These are phyloP conservation scores for Talaromyces piceae DNA, from an alignment of 2,329 filamentous ascomycete genomes.

Conservation along the genomic window DNA sequence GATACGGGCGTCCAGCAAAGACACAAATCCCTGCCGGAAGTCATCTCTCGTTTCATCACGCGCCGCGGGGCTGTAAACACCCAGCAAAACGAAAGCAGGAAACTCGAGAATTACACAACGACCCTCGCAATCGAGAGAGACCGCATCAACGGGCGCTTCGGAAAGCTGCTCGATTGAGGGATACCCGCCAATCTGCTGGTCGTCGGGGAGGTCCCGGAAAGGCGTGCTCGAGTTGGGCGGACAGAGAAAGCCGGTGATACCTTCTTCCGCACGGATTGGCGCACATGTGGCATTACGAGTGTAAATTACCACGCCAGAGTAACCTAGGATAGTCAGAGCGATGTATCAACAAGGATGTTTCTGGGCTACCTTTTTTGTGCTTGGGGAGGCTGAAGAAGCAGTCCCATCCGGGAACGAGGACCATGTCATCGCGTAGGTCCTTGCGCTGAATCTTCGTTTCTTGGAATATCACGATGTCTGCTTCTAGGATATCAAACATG, in stretches of 20 bases:
- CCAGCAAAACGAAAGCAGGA: conserved; percentile 86
- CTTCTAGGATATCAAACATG: conserved; percentile 91
- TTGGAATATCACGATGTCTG: conserved; percentile 91
- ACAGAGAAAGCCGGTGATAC: conserved; percentile 73
- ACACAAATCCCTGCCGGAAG: conserved; percentile 74
- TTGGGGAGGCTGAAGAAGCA: conserved; percentile 90
- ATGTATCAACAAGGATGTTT: not conserved
- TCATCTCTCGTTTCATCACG: conserved; percentile 75
- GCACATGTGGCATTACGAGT: conserved; percentile 79
- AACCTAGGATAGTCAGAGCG: conserved; percentile 51
- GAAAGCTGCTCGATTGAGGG: conserved; percentile 62
- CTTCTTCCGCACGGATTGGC: conserved; percentile 86
- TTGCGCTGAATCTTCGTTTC: conserved; percentile 95
- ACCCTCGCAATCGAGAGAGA: conserved; percentile 77
- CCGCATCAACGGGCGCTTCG: conserved; percentile 56
- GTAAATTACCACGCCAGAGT: conserved; percentile 92
- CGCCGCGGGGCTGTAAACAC: conserved; percentile 85
- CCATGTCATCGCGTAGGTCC: conserved; percentile 90
- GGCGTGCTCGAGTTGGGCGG: conserved; percentile 62
- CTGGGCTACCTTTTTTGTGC: conserved; percentile 71
- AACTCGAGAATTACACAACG: conserved; percentile 89
- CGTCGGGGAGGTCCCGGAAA: conserved; percentile 66
- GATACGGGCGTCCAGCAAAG: conserved; percentile 71
- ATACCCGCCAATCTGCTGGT: conserved; percentile 82
- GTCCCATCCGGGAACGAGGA: conserved; percentile 89